Evolutionary conservation across 768 basidiomycete genomes (phyloP).

Genomic region (Psilocybe cyanescens): DNA sequence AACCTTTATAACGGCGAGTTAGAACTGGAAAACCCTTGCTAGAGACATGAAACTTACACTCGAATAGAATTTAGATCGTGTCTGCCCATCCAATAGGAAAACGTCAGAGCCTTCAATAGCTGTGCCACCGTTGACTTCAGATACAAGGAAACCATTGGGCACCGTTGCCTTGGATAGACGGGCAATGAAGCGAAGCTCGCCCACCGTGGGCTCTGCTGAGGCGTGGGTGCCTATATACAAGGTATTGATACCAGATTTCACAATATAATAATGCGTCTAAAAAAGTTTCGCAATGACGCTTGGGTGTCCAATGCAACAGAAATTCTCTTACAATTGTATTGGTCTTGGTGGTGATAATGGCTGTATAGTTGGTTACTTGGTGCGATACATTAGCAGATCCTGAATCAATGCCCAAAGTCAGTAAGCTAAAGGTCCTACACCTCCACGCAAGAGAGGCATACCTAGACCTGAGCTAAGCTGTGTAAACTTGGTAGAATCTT

Average conservation of each 20-base stretch:
- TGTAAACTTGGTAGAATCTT: constrained; percentile 45
- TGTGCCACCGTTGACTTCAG: constrained; percentile 45
- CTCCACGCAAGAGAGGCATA: constrained; percentile 12
- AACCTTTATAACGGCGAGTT: constrained; percentile 27
- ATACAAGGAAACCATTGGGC: constrained; percentile 39
- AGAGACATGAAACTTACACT: constrained; percentile 31
- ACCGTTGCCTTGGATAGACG: constrained; percentile 44
- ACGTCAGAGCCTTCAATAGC: constrained; percentile 54
- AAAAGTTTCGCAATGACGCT: neutral
- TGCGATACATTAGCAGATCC: constrained; percentile 46
- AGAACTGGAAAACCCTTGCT: neutral
- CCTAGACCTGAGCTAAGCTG: constrained; percentile 53
- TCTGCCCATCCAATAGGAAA: constrained; percentile 46
- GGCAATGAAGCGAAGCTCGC: constrained; percentile 52
- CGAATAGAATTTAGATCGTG: constrained; percentile 53
- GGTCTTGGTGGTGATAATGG: constrained; percentile 44
- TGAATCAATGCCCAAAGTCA: constrained; percentile 11
- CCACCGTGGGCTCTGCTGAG: constrained; percentile 49
- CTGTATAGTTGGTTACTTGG: constrained; percentile 42
- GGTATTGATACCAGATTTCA: constrained; percentile 45
- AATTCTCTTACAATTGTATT: constrained; percentile 41
- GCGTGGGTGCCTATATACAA: constrained; percentile 50
- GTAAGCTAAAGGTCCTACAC: neutral
- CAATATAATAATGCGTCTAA: constrained; percentile 51
- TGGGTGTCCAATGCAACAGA: neutral